Evolutionary conservation across 2,329 filamentous ascomycete species (phyloP).

Genomic region (Trichoderma sp.): DNA sequence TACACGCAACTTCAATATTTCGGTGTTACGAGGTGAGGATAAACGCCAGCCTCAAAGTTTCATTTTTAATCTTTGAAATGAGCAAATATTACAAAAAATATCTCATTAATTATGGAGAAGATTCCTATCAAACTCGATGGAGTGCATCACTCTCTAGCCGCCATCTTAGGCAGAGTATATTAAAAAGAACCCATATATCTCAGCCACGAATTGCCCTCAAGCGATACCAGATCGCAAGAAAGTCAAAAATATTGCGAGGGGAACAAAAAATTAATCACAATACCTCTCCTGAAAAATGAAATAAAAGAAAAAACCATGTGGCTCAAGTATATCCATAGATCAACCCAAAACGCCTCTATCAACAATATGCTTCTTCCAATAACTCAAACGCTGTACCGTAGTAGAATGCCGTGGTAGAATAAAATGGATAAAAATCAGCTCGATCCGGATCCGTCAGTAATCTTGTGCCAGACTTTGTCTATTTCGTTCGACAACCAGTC

Average conservation of each 20-base stretch:
- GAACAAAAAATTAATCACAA: neutral
- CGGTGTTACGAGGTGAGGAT: neutral
- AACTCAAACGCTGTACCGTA: neutral
- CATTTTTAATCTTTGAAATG: neutral
- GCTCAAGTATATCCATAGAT: neutral
- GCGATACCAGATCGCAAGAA: neutral
- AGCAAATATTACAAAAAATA: no score
- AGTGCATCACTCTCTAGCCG: neutral
- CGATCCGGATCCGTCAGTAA: constrained; percentile 32
- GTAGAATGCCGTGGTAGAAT: neutral
- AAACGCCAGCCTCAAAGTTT: neutral
- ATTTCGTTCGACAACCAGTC: constrained; percentile 54
- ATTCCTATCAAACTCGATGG: neutral
- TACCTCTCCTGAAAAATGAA: neutral
- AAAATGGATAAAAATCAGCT: neutral
- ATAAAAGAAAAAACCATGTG: neutral
- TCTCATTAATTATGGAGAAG: neutral
- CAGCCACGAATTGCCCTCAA: neutral
- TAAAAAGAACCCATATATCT: neutral
- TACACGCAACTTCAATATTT: neutral
- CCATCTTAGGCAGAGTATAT: neutral
- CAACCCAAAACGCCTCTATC: constrained; percentile 2
- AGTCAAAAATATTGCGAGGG: neutral
- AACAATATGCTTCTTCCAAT: neutral
- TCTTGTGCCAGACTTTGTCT: constrained; percentile 48